A percentile compares a stretch with the other conserved stretches of the same genome.
phyloP scores from a whole-genome alignment of 2,329 filamentous ascomycete species.

The Colletotrichum melonis region DNA sequence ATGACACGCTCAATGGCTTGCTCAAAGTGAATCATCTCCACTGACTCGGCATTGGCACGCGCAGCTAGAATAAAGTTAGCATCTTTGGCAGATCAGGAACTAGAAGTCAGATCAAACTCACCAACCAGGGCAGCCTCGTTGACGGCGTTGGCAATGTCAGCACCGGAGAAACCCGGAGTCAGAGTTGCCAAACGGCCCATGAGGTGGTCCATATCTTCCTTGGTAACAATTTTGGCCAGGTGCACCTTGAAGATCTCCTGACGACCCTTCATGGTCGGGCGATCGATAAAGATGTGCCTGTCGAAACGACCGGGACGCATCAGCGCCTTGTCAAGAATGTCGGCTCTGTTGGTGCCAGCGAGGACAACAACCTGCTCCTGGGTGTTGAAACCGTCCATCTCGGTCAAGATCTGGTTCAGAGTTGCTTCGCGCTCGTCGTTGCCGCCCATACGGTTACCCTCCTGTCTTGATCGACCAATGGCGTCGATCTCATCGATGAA shows the following conservation, averaged over 20 bases:
- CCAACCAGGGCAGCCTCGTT: constrained; percentile 97
- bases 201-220: constrained; percentile 88
- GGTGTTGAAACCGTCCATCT: constrained; percentile 99
- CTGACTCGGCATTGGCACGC: constrained; percentile 80
- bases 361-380: constrained; percentile 96
- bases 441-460: constrained; percentile 77
- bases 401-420: constrained; percentile 96
- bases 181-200: constrained; percentile 90
- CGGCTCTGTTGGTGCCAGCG: constrained; percentile 94
- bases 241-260: constrained; percentile 97
- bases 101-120: constrained; percentile 58
- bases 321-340: constrained; percentile 93
- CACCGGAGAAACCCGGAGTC: constrained; percentile 96
- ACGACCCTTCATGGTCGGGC: constrained; percentile 95
- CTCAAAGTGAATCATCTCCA: constrained; percentile 93
- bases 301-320: constrained; percentile 96
- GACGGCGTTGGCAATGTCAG: constrained; percentile 97
- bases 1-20: constrained; percentile 97
- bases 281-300: constrained; percentile 93
- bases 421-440: constrained; percentile 98
- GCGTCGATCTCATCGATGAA: constrained; percentile 99
- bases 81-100: constrained; percentile 15
- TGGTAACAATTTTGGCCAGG: constrained; percentile 92
- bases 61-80: constrained; percentile 74
- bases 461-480: constrained; percentile 89